Evolutionary conservation across 2,329 filamentous ascomycete species (phyloP).

Genomic region (Zymoseptoria crescenta): DNA sequence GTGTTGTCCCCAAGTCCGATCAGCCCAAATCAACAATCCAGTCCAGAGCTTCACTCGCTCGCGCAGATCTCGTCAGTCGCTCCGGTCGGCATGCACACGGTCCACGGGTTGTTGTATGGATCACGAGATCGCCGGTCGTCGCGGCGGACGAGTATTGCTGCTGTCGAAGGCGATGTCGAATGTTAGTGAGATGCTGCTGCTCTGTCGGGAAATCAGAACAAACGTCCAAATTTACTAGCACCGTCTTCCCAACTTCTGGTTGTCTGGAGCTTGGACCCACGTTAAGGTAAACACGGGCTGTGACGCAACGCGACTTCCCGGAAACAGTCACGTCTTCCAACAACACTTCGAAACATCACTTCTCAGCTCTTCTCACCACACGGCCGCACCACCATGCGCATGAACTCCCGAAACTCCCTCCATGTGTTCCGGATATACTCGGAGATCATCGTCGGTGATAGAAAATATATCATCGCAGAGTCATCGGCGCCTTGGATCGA

Average conservation of each 20-base stretch:
- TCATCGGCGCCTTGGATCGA: neutral
- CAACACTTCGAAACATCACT: neutral
- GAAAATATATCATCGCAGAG: neutral
- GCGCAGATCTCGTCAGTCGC: neutral
- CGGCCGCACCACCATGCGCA: neutral
- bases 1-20: neutral
- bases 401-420: neutral
- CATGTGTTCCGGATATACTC: neutral
- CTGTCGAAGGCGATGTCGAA: neutral
- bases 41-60: neutral
- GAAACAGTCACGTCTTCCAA: neutral
- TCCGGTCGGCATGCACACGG: neutral
- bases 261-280: neutral
- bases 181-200: neutral
- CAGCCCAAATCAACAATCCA: neutral
- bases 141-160: neutral
- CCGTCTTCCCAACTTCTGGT: neutral
- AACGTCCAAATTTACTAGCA: neutral
- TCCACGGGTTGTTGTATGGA: neutral
- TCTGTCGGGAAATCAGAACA: neutral
- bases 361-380: neutral
- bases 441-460: neutral
- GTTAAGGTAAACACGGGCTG: neutral
- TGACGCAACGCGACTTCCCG: neutral
- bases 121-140: neutral